Evolutionary conservation across 2,329 filamentous ascomycete genomes (phyloP).

Genomic region (Clarireedia hainanense): DNA sequence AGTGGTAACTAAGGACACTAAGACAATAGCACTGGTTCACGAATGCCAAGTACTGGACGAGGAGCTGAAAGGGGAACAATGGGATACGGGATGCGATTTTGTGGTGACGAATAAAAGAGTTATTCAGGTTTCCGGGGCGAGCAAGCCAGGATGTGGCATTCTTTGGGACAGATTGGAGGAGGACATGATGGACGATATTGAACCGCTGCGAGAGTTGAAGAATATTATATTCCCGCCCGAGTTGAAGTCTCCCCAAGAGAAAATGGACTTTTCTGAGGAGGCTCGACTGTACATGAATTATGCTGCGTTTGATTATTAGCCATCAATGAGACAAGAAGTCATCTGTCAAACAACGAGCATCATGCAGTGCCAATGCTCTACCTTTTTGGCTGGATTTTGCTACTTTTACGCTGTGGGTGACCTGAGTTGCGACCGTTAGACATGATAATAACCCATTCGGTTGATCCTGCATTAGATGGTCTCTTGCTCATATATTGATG

Average conservation of each 20-base stretch:
- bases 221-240: conserved; percentile 5
- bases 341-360: too few species aligned
- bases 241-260: conserved; percentile 4
- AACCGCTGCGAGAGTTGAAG: conserved; percentile 13
- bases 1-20: conserved; percentile 23
- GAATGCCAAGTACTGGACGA: conserved; percentile 35
- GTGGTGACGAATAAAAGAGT: conserved; percentile 32
- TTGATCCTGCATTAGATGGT: too few species aligned
- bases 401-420: too few species aligned
- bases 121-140: conserved; percentile 24
- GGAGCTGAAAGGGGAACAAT: conserved; percentile 29
- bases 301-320: conserved; percentile 4
- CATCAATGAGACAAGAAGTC: too few species aligned
- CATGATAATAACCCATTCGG: too few species aligned
- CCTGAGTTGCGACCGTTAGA: too few species aligned
- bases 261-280: conserved; percentile 3
- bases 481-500: too few species aligned
- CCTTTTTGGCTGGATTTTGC: too few species aligned
- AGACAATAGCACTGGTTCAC: conserved; percentile 33
- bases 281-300: conserved; percentile 6
- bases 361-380: too few species aligned
- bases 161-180: conserved; percentile 32
- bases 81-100: conserved; percentile 36
- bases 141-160: conserved; percentile 31
- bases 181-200: conserved; percentile 32